phyloP scores from a whole-genome alignment of 2,329 filamentous ascomycete genomes.

The Beauveria sp. region DNA sequence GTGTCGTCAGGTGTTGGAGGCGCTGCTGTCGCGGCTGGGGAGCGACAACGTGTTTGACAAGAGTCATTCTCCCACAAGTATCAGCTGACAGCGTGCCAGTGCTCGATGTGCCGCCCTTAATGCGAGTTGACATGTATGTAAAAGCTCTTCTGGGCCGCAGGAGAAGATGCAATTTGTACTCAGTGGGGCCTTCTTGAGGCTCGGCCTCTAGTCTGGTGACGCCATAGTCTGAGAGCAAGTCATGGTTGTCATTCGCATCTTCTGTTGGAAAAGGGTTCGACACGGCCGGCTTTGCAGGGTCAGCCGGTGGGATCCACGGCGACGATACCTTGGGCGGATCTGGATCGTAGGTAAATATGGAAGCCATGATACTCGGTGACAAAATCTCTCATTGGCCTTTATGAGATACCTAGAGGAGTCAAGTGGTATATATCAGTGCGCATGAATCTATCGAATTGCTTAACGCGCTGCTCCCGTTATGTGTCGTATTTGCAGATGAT shows the following conservation, averaged over 20 bases:
- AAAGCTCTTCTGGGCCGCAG: conserved; percentile 72
- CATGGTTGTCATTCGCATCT: conserved; percentile 18
- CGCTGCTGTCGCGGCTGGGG: conserved; percentile 74
- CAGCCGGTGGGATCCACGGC: conserved; percentile 67
- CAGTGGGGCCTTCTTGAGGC: conserved; percentile 86
- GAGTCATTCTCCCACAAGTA: conserved; percentile 1
- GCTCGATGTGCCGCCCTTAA: conserved; percentile 4
- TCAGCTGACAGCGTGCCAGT: conserved; percentile 5
- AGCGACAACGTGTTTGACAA: conserved; percentile 28
- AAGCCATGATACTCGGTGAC: conserved; percentile 56
- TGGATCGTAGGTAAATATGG: conserved; percentile 90
- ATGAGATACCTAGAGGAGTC: not conserved
- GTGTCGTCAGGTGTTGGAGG: conserved; percentile 86
- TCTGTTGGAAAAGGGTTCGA: not conserved
- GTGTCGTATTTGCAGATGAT: not conserved
- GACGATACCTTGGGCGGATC: conserved; percentile 83
- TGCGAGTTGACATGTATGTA: conserved; percentile 57
- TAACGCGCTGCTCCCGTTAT: not conserved
- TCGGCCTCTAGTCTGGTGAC: conserved; percentile 79
- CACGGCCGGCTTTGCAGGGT: conserved; percentile 17
- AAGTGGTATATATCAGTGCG: not conserved
- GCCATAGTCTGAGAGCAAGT: conserved; percentile 51
- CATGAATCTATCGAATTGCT: not conserved
- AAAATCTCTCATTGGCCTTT: not conserved
- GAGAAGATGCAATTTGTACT: conserved; percentile 92